A percentile compares a stretch with the other conserved stretches of the same genome.
phyloP scores from a whole-genome alignment of 306 rosid genomes.

The Mucuna pruriens region DNA sequence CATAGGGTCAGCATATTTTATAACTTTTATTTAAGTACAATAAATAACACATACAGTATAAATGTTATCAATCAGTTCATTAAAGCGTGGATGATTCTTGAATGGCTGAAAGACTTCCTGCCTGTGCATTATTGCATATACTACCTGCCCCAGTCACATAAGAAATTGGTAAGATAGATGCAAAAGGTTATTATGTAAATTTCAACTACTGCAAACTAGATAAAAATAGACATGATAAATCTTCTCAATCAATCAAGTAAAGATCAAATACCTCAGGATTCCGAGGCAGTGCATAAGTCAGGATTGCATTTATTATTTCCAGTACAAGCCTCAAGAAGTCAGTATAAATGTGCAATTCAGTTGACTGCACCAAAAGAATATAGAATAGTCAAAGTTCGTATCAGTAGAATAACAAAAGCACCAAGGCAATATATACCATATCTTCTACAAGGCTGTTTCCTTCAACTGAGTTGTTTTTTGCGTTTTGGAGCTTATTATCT shows the following conservation, averaged over 20 bases:
- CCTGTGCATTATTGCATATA: conserved; percentile 96
- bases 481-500: conserved; percentile 57
- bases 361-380: conserved; percentile 68
- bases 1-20: not conserved
- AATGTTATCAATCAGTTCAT: conserved; percentile 90
- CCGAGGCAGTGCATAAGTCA: conserved; percentile 94
- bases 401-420: conserved; percentile 6
- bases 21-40: conserved; percentile 9
- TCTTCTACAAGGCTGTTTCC: conserved; percentile 74
- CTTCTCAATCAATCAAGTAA: conserved; percentile 30
- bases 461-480: conserved; percentile 64
- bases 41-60: conserved; percentile 67
- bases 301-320: conserved; percentile 93
- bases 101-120: conserved; percentile 98
- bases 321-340: conserved; percentile 99
- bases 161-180: not conserved
- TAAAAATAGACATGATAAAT: conserved; percentile 19
- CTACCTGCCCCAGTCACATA: conserved; percentile 65
- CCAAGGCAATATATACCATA: conserved; percentile 56
- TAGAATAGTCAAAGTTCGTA: not conserved
- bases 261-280: conserved; percentile 88
- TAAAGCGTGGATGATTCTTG: conserved; percentile 94
- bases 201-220: conserved; percentile 28
- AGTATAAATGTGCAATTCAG: conserved; percentile 91
- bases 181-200: not conserved